These are phyloP conservation scores for Phytophthora nicotianae DNA, from an alignment of 352 stramenopile genomes.

Conservation along the genomic window DNA sequence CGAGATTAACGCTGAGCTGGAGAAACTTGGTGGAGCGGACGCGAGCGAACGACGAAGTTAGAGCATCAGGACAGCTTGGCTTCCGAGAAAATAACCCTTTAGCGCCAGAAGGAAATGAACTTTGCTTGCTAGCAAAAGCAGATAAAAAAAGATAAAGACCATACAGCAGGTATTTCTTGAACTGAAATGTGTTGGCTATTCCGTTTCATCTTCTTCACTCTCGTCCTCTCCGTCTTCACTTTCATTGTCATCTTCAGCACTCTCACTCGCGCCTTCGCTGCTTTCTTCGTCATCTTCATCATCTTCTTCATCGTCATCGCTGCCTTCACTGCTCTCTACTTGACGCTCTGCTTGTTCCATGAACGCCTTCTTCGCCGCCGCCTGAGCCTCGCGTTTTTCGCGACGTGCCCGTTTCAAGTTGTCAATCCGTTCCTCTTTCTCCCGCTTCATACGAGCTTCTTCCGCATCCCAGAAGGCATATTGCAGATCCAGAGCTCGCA, in stretches of 20 bases:
- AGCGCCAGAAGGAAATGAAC: conserved; percentile 1
- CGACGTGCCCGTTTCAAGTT: conserved; percentile 53
- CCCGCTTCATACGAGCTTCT: conserved; percentile 46
- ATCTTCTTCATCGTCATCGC: conserved; percentile 30
- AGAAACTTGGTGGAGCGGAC: conserved; percentile 63
- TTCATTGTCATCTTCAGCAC: conserved; percentile 19
- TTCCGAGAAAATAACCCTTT: conserved; percentile 3
- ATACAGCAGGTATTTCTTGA: conserved; percentile 14
- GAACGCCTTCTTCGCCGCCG: conserved; percentile 62
- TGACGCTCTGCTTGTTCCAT: conserved; percentile 48
- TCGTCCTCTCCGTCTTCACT: conserved; percentile 33
- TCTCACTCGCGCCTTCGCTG: conserved; percentile 1
- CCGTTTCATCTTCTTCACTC: conserved; percentile 15
- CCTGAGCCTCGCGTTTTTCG: conserved; percentile 62
- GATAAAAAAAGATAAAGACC: conserved; percentile 23
- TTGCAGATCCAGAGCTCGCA: conserved; percentile 66
- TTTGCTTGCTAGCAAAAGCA: conserved; percentile 1
- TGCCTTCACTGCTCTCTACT: conserved; percentile 9
- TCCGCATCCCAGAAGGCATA: conserved; percentile 69
- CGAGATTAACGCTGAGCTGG: conserved; percentile 71
- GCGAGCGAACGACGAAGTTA: conserved; percentile 29
- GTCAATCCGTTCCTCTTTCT: conserved; percentile 50
- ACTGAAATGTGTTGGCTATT: conserved; percentile 3
- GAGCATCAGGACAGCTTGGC: conserved; percentile 8
- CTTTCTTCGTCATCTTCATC: conserved; percentile 22